These are phyloP conservation scores for Drosera capensis DNA, from an alignment of 148 eudicot species.

Conservation along the genomic window DNA sequence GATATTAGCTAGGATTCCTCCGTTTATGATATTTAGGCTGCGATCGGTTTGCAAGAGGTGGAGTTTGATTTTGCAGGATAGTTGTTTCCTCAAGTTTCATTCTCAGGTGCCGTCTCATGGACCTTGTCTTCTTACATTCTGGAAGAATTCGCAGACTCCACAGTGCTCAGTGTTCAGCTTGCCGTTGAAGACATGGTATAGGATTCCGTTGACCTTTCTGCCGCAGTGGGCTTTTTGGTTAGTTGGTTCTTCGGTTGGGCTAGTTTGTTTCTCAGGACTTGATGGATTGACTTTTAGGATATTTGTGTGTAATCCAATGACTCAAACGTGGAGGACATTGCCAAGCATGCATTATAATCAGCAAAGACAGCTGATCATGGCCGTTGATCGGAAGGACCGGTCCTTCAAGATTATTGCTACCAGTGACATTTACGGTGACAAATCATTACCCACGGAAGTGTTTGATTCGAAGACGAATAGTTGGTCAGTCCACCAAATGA, in stretches of 20 bases:
- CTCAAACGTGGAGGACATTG: slow-evolving; percentile 76
- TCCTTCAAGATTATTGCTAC: slow-evolving; percentile 87
- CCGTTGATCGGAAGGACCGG: slow-evolving; percentile 56
- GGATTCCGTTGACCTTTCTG: slow-evolving; percentile 73
- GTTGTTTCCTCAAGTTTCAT: slow-evolving; percentile 71
- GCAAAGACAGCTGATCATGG: slow-evolving; percentile 86
- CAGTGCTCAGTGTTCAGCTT: slow-evolving; percentile 92
- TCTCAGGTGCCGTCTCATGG: slow-evolving; percentile 96
- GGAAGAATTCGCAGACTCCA: slow-evolving; percentile 77
- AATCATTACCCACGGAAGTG: slow-evolving; percentile 80
- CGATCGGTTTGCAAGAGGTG: slow-evolving; percentile 92
- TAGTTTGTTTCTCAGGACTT: slow-evolving; percentile 80
- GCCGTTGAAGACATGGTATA: slow-evolving; percentile 85
- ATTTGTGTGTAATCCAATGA: slow-evolving; percentile 80
- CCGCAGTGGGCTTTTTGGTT: slow-evolving; percentile 92
- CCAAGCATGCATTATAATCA: slow-evolving; percentile 85
- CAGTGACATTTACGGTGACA: slow-evolving; percentile 79
- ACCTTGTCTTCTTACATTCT: slow-evolving; percentile 83
- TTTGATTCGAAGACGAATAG: slow-evolving; percentile 67
- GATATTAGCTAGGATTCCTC: slow-evolving; percentile 89
- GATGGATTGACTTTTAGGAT: slow-evolving; percentile 63
- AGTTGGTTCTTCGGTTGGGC: slow-evolving; percentile 93
- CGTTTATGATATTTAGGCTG: slow-evolving; percentile 86
- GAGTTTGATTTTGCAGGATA: slow-evolving; percentile 83
- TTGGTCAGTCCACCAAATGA: slow-evolving; percentile 79